These are phyloP conservation scores for Melanopsichium pennsylvanicum DNA, from an alignment of 1,284 basidiomycete genomes.

Conservation along the genomic window DNA sequence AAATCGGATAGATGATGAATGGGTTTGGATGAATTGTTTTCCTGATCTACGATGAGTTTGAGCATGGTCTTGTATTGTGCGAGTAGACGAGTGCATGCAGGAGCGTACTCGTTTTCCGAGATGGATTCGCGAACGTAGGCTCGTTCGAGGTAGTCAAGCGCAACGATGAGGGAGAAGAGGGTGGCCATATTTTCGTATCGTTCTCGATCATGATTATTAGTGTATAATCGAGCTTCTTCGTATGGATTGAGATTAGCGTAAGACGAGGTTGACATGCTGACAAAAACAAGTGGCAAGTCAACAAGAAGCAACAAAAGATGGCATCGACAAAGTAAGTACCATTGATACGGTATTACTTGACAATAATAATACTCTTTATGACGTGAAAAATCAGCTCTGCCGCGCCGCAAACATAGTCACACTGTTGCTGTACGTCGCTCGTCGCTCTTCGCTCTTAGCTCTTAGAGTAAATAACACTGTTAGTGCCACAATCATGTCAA, in stretches of 20 bases:
- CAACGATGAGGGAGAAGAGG: conserved; percentile 87
- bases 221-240: conserved; percentile 87
- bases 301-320: too few relatives aligned
- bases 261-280: conserved; percentile 28
- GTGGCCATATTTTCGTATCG: conserved; percentile 87
- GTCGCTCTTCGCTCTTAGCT: too few relatives aligned
- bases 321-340: too few relatives aligned
- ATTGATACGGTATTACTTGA: too few relatives aligned
- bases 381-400: too few relatives aligned
- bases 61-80: conserved; percentile 97
- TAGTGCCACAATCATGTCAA: too few relatives aligned
- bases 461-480: too few relatives aligned
- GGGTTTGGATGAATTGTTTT: conserved; percentile 66
- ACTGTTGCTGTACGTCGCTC: too few relatives aligned
- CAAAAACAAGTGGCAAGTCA: background rate
- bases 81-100: conserved; percentile 87
- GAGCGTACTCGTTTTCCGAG: conserved; percentile 91
- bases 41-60: conserved; percentile 86
- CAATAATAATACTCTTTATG: too few relatives aligned
- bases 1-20: conserved; percentile 70
- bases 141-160: conserved; percentile 91
- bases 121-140: conserved; percentile 92
- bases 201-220: conserved; percentile 87
- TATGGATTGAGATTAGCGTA: conserved; percentile 48
- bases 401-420: too few relatives aligned